Conservation (phyloP, 257 asterid species). For the Galeopsis tetrahit region DNA sequence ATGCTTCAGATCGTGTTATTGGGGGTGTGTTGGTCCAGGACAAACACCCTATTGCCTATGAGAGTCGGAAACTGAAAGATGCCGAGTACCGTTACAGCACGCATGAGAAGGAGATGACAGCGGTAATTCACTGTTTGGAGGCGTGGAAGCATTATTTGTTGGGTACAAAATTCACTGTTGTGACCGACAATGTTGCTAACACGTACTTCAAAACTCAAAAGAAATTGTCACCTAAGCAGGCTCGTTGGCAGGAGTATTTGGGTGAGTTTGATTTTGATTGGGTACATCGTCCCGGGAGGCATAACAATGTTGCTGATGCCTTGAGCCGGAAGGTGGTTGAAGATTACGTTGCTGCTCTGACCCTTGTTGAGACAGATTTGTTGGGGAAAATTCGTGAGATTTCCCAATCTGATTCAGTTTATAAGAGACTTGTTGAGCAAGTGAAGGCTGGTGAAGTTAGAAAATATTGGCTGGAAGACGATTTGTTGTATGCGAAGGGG, state of each 20-base stretch:
- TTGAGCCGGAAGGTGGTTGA: neutral
- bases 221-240: neutral
- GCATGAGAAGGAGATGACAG: neutral
- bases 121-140: neutral
- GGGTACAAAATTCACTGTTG: neutral
- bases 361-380: neutral
- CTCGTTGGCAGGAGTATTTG: neutral
- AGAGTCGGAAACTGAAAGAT: neutral
- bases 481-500: neutral
- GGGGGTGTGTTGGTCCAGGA: slow-evolving; percentile 12
- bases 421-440: neutral
- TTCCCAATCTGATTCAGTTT: neutral
- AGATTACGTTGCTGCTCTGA: neutral
- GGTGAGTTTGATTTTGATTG: neutral
- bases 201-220: neutral
- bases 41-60: neutral
- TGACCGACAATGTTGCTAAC: neutral
- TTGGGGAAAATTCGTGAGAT: neutral
- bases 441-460: neutral
- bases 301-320: neutral
- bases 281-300: neutral
- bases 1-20: neutral
- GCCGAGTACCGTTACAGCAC: neutral
- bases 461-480: neutral
- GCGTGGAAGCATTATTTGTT: neutral